Evolutionary conservation across 2,329 filamentous ascomycete species (phyloP).

Genomic region (Thyridium curvatum): DNA sequence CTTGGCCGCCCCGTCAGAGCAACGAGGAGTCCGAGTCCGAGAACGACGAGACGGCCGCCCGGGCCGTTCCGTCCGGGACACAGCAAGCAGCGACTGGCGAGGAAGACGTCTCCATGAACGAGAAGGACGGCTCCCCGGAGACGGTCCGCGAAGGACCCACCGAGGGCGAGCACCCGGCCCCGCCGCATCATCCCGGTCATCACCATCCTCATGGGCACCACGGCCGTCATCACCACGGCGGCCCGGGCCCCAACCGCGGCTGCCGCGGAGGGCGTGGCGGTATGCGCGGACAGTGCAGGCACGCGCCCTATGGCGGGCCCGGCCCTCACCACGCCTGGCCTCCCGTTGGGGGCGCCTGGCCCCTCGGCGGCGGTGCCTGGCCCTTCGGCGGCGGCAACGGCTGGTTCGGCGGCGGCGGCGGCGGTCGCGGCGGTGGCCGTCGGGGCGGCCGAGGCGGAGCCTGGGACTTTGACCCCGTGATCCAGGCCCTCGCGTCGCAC

Average conservation of each 20-base stretch:
- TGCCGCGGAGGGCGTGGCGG: conserved; percentile 11
- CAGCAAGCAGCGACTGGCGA: neutral
- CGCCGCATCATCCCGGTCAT: conserved; percentile 17
- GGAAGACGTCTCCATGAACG: conserved; percentile 11
- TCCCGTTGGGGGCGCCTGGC: conserved; percentile 6
- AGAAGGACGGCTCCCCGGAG: conserved; percentile 26
- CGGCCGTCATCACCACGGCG: conserved; percentile 7
- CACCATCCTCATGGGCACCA: conserved; percentile 13
- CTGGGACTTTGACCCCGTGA: conserved; percentile 28
- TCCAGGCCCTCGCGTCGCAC: conserved; percentile 32
- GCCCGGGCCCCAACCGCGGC: conserved; percentile 13
- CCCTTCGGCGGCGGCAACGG: conserved; percentile 3
- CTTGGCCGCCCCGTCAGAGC: conserved; percentile 3
- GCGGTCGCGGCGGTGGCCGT: conserved; percentile 8
- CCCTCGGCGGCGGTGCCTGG: conserved; percentile 3
- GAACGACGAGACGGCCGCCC: conserved; percentile 7
- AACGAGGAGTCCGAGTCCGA: conserved; percentile 2
- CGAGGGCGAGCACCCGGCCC: conserved; percentile 11
- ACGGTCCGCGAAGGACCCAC: conserved; percentile 22
- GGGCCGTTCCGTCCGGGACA: conserved; percentile 3
- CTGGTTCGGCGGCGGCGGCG: conserved; percentile 3
- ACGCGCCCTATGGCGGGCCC: conserved; percentile 14
- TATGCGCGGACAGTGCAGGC: conserved; percentile 10
- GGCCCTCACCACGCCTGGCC: conserved; percentile 8
- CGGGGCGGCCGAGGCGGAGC: conserved; percentile 9